Evolutionary conservation across 2,329 filamentous ascomycete species (phyloP).

Genomic region (Hypoxylon sp.): DNA sequence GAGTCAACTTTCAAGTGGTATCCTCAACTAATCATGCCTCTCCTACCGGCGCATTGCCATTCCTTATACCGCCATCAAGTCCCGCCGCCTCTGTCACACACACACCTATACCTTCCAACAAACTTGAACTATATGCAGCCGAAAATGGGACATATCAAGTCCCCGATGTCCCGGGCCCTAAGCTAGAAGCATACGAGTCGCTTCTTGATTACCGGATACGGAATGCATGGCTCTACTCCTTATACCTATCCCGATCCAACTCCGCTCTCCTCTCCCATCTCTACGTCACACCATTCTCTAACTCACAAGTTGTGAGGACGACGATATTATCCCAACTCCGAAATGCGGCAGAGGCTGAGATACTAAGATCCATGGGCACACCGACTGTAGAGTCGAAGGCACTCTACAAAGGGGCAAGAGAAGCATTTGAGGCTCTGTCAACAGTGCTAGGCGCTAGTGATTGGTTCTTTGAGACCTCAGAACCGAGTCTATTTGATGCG

Average conservation of each 20-base stretch:
- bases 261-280: constrained; percentile 76
- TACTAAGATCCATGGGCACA: constrained; percentile 70
- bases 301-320: constrained; percentile 73
- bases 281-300: constrained; percentile 77
- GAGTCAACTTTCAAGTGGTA: constrained; percentile 75
- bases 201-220: constrained; percentile 84
- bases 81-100: constrained; percentile 55
- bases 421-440: constrained; percentile 64
- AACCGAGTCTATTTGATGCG: constrained; percentile 86
- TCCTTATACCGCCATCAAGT: constrained; percentile 74
- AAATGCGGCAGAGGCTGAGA: constrained; percentile 79
- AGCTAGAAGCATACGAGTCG: constrained; percentile 82
- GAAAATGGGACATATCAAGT: constrained; percentile 61
- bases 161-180: constrained; percentile 66
- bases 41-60: constrained; percentile 88
- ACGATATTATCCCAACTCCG: constrained; percentile 77
- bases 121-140: constrained; percentile 77
- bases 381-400: constrained; percentile 55
- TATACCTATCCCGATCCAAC: constrained; percentile 83
- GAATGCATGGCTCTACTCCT: constrained; percentile 87
- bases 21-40: constrained; percentile 94
- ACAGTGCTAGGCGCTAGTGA: constrained; percentile 57
- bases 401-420: constrained; percentile 62
- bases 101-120: constrained; percentile 71
- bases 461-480: constrained; percentile 66